phyloP scores from a whole-genome alignment of 1,284 basidiomycete genomes.

The Apiotrichum akiyoshidainum region DNA sequence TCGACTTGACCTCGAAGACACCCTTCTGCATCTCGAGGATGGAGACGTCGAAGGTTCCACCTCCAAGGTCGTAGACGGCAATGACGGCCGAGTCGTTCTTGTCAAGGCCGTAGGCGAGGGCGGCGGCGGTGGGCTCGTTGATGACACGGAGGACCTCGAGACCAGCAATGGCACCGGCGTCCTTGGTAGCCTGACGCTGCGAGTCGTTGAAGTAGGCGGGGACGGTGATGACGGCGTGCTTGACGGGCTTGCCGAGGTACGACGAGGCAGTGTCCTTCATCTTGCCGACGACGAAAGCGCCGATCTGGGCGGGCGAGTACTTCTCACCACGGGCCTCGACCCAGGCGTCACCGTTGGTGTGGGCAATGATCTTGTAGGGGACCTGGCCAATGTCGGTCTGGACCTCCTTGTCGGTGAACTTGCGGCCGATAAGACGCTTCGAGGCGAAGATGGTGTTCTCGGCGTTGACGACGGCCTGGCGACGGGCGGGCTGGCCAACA shows the following conservation, averaged over 20 bases:
- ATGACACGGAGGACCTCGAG: slow-evolving; percentile 97
- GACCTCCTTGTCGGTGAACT: slow-evolving; percentile 90
- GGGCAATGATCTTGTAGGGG: slow-evolving; percentile 70
- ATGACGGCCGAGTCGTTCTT: slow-evolving; percentile 75
- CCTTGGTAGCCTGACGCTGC: slow-evolving; percentile 64
- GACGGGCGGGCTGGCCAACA: slow-evolving; percentile 93
- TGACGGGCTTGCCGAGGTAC: slow-evolving; percentile 88
- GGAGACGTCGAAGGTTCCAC: slow-evolving; percentile 96
- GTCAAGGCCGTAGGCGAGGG: slow-evolving; percentile 93
- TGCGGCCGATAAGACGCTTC: slow-evolving; percentile 93
- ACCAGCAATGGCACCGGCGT: slow-evolving; percentile 88
- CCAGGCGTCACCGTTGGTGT: slow-evolving; percentile 61
- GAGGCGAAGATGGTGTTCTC: slow-evolving; percentile 91
- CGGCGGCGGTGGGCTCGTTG: slow-evolving; percentile 97
- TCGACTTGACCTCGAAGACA: slow-evolving; percentile 99
- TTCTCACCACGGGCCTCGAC: slow-evolving; percentile 67
- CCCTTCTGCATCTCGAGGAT: slow-evolving; percentile 99
- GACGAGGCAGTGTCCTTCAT: slow-evolving; percentile 94
- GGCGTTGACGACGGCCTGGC: slow-evolving; percentile 96
- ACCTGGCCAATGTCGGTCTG: slow-evolving; percentile 73
- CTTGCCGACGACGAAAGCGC: slow-evolving; percentile 84
- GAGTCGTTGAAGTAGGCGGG: slow-evolving; percentile 70
- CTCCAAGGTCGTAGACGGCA: slow-evolving; percentile 94
- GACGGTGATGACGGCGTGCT: slow-evolving; percentile 84
- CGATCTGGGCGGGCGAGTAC: slow-evolving; percentile 61